phyloP scores from a whole-genome alignment of 306 rosid species.

The Leucaena leucocephala region DNA sequence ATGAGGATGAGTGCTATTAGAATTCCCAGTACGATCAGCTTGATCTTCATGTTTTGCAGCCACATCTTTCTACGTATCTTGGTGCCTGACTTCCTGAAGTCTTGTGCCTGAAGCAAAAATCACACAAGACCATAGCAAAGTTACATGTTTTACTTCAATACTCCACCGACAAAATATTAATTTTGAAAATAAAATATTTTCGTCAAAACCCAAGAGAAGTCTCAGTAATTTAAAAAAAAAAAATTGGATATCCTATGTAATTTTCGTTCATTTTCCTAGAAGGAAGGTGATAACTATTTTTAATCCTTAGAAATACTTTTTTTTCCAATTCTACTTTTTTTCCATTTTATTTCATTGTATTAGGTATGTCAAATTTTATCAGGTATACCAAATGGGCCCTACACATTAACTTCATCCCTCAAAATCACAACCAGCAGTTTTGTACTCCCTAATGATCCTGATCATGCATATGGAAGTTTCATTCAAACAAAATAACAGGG shows the following conservation, averaged over 20 bases:
- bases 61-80: conserved; percentile 96
- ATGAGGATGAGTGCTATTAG: conserved; percentile 87
- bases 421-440: neutral
- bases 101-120: conserved; percentile 73
- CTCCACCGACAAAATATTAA: neutral
- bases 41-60: conserved; percentile 98
- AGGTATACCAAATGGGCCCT: neutral
- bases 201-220: neutral
- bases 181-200: neutral
- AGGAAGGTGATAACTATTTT: neutral
- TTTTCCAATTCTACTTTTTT: neutral
- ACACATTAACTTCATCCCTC: neutral
- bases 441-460: conserved; percentile 6
- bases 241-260: neutral
- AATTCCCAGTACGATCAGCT: conserved; percentile 91
- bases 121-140: no score
- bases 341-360: neutral
- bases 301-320: neutral
- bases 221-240: neutral
- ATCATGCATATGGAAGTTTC: conserved; percentile 10
- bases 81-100: conserved; percentile 78
- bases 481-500: conserved; percentile 17
- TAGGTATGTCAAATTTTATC: neutral
- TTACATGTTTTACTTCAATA: no score
- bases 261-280: neutral